phyloP scores from a whole-genome alignment of 2,329 filamentous ascomycete species.

The Talaromyces funiculosus region DNA sequence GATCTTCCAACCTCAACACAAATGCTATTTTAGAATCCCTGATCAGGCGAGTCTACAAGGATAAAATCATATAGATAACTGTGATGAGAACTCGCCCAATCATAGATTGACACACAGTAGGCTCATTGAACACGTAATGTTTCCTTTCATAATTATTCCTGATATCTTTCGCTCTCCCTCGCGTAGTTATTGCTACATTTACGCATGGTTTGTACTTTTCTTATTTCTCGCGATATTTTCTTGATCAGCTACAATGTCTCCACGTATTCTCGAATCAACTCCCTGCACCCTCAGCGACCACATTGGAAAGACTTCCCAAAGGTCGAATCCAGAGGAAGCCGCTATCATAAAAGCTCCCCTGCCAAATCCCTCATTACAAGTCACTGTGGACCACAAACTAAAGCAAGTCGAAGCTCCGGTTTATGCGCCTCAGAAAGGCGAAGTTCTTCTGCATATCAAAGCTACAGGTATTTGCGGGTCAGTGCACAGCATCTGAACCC shows the following conservation, averaged over 20 bases:
- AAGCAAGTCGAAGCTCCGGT: slow-evolving; percentile 55
- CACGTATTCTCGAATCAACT: background rate
- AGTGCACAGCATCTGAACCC: no score
- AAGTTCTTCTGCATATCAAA: slow-evolving; percentile 58
- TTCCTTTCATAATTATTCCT: background rate
- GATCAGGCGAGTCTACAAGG: background rate
- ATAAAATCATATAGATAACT: background rate
- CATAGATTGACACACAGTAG: background rate
- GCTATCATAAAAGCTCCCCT: background rate
- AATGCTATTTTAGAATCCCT: background rate
- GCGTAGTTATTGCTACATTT: background rate
- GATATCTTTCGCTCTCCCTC: background rate
- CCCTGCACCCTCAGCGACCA: background rate
- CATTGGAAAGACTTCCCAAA: background rate
- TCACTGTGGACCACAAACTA: slow-evolving; percentile 56
- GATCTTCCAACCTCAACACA: background rate
- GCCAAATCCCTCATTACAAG: slow-evolving; percentile 54
- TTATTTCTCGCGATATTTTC: background rate
- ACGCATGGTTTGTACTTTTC: background rate
- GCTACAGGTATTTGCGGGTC: slow-evolving; percentile 61
- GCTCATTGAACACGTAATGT: no score
- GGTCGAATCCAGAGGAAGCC: background rate
- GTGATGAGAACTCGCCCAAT: background rate
- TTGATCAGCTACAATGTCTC: background rate
- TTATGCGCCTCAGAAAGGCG: slow-evolving; percentile 47